These are phyloP conservation scores for Cladobotryum mycophilum DNA, from an alignment of 2,329 filamentous ascomycete species.

Conservation along the genomic window DNA sequence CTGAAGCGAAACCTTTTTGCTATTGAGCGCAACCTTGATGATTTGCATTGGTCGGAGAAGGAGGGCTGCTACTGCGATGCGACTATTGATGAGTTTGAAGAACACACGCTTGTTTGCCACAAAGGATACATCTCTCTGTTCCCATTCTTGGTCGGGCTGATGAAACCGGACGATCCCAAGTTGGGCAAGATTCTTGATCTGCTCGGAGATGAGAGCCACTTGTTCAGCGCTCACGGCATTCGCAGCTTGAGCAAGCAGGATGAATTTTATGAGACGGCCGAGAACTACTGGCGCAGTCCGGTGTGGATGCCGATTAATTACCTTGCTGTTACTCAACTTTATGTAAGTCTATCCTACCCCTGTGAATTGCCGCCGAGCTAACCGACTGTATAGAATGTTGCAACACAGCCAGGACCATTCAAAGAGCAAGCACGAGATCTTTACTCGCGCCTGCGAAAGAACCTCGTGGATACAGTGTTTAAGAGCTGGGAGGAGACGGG, in stretches of 20 bases:
- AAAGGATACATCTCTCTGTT: conserved; percentile 94
- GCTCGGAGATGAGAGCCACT: conserved; percentile 70
- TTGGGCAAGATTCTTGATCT: conserved; percentile 71
- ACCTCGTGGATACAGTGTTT: conserved; percentile 84
- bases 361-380: neutral
- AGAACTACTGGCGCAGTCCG: conserved; percentile 96
- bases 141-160: conserved; percentile 79
- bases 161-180: conserved; percentile 66
- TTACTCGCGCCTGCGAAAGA: conserved; percentile 71
- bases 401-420: conserved; percentile 60
- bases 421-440: conserved; percentile 62
- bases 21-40: conserved; percentile 79
- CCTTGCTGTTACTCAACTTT: conserved; percentile 69
- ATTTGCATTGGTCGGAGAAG: conserved; percentile 84
- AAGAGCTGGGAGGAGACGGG: conserved; percentile 83
- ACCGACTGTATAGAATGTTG: conserved; percentile 49
- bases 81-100: conserved; percentile 91
- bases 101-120: conserved; percentile 84
- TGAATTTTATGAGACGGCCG: conserved; percentile 76
- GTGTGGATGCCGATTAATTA: conserved; percentile 98
- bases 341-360: conserved; percentile 48
- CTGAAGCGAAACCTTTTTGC: conserved; percentile 67
- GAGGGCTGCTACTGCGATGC: conserved; percentile 87
- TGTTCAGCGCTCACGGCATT: conserved; percentile 89
- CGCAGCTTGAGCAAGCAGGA: conserved; percentile 81